Base-by-base conservation (phyloP, 306 rosid species). In the Amphicarpaea edgeworthii region DNA sequence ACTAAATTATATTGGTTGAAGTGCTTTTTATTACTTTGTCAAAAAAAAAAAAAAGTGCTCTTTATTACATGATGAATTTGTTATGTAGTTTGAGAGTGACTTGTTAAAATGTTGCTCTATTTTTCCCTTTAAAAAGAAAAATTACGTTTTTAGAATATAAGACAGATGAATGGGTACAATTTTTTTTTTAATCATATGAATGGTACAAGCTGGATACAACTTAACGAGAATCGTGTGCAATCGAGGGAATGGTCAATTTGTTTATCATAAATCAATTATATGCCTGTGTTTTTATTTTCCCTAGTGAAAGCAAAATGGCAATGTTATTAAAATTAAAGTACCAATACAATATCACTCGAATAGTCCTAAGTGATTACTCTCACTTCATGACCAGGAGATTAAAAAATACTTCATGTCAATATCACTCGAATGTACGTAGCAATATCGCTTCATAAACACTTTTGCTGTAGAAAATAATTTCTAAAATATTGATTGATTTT, bases 151-250 rank as follows among this genome's bases (percentile, higher is more conserved):
- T 0, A 5, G 23, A 32, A 60, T 32, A 60, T 0, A n/a, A n/a
- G 43, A 60, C 43, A 60, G 7, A 9, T 60, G 67, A 60, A 60
- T 15, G 23, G 37, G 43, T 32, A 60, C 43, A 60, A 60, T 1
- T 5, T 0, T 12, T 0, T 0, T 12, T 26, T 26, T 5, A 58
- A 58, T 58, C 40, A 58, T 30, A 32, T 16, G 26, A 61, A 61
- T 32, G 23, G 45, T n/a, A 61, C 68, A 61, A 61, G 19, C 45
- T 61, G 68, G 68, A 61, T 34, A 61, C 68, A 61, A 34, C 68
- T 61, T 61, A 34, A 61, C 3, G 15, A 61, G 45, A 61, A 61
- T 34, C 46, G n/a, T 61, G 34, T 61, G 68, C 68, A 16, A 32
- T 61, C 3, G 43, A 61, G 45, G 23, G 24, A 61, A 34, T 32